Percentiles rank a stretch among this genome's conserved stretches.
Conservation (phyloP, 139 green algal species). For the Chlorella sp. region DNA sequence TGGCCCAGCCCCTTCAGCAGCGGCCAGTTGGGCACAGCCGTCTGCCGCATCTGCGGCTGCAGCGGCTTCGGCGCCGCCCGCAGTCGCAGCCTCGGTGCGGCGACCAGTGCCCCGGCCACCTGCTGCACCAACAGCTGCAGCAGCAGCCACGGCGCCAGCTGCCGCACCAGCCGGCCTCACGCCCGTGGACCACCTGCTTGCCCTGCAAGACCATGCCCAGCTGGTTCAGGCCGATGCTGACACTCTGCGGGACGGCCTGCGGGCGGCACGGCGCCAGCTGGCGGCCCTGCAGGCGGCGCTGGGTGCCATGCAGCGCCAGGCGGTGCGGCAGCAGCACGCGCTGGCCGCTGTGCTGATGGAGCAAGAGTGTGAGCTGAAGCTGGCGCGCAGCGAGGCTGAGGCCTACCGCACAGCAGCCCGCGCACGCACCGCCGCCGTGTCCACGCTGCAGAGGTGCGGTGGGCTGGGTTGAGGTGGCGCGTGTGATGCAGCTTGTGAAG, state of each 20-base stretch:
- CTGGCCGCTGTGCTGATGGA: conserved; percentile 26
- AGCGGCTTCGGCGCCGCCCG: neutral
- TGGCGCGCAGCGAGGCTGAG: conserved; percentile 26
- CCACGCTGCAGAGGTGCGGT: conserved; percentile 33
- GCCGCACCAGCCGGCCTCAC: neutral
- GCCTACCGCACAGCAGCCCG: conserved; percentile 25
- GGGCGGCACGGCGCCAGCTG: conserved; percentile 28
- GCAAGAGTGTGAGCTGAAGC: conserved; percentile 35
- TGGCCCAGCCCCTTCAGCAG: neutral
- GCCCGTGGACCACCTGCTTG: neutral
- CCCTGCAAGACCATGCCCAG: conserved; percentile 31
- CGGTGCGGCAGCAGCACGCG: conserved; percentile 25
- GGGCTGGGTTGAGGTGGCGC: too few relatives aligned
- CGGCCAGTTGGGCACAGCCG: neutral
- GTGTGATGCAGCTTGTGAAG: too few relatives aligned
- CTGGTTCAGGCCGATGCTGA: conserved; percentile 20
- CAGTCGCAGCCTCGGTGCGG: neutral
- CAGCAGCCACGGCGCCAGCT: neutral
- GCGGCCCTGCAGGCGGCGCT: conserved; percentile 24
- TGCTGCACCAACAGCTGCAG: neutral
- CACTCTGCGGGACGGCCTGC: conserved; percentile 26
- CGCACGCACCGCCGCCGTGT: conserved; percentile 24
- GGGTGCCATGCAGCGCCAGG: conserved; percentile 29
- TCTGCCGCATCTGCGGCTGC: neutral
- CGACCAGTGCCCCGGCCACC: neutral